These are phyloP conservation scores for Kuraishia molischiana DNA, from an alignment of 805 yeast genomes.

Conservation along the genomic window DNA sequence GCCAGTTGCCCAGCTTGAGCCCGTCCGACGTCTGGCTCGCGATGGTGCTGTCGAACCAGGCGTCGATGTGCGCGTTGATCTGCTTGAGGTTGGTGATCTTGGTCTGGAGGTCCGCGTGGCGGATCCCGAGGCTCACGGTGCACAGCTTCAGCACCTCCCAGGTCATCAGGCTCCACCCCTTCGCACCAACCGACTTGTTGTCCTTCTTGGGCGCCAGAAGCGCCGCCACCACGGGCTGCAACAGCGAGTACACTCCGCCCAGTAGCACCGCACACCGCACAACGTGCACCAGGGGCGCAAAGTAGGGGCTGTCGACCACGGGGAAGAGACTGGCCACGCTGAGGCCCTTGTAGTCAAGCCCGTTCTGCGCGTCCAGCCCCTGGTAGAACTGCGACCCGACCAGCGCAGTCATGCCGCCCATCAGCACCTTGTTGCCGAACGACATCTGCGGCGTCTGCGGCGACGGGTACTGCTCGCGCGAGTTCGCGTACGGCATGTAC, in stretches of 20 bases:
- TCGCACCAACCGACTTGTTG: not conserved
- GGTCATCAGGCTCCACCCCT: not conserved
- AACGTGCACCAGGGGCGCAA: conserved; percentile 6
- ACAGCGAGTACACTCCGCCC: conserved; percentile 11
- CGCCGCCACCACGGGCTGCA: conserved; percentile 7
- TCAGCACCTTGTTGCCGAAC: conserved; percentile 14
- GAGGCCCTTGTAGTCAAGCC: conserved; percentile 12
- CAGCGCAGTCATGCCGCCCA: conserved; percentile 25
- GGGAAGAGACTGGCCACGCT: conserved; percentile 14
- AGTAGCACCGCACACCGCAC: conserved; percentile 10
- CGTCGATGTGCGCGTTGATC: conserved; percentile 7
- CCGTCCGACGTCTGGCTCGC: not conserved
- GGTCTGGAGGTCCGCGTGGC: conserved; percentile 5
- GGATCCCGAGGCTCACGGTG: conserved; percentile 7
- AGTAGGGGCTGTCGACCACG: conserved; percentile 9
- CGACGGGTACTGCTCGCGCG: conserved; percentile 5
- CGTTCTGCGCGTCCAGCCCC: conserved; percentile 3
- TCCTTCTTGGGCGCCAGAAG: not conserved
- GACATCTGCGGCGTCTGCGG: conserved; percentile 9
- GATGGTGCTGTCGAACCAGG: conserved; percentile 7
- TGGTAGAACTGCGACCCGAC: conserved; percentile 20
- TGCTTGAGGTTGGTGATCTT: conserved; percentile 6
- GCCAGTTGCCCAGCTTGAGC: not conserved
- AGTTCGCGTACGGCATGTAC: not conserved
- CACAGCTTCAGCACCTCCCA: conserved; percentile 2